Base-by-base conservation (phyloP, 2,329 filamentous ascomycete species). In the Cladobotryum protrusum region DNA sequence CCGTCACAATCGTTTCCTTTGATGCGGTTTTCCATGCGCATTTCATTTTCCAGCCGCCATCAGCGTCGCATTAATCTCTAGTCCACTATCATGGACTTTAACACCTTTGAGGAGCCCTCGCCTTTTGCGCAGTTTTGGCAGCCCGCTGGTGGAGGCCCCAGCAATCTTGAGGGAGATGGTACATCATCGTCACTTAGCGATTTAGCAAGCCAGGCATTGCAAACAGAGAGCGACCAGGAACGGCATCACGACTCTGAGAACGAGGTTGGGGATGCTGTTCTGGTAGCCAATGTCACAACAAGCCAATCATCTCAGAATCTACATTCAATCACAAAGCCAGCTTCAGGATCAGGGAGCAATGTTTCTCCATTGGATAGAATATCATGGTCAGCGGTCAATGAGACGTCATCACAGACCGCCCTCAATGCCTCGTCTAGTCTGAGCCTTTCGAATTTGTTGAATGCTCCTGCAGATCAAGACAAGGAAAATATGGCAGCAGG, bases 121-220 rank as follows among this genome's bases (percentile, higher is more conserved):
- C 51, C 51, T 2, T 44, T 50, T 3, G 15, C 34, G 39, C 45
- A 50, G 20, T 53, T 42, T 17, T 53, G 51, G 51, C 48, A 47
- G 20, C 12, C 48, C 3, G 35, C 48, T 4, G 35, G 34, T n/a
- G 32, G 41, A 14, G 40, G 35, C 14, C 15, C 24, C 32, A 32
- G 43, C 9, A 43, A 3, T 41, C 37, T 19, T 19, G 37, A 19
- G 15, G 37, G 2, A 7, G 17, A 41, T 13, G 8, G 9, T 43
- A 40, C n/a, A 18, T 42, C 29, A 42, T 36, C 11, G 17, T 40
- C n/a, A 29, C 43, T 50, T 11, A 41, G 39, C 42, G 39, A 24
- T 24, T n/a, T 52, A 20, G 46, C 45, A n/a, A 49, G 45, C 8
- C 51, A 50, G 24, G 43, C 40, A 14, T 40, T 53, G 17, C 51